Conservation (phyloP, 495 filamentous ascomycete genomes). For the Trypethelium eluteriae region DNA sequence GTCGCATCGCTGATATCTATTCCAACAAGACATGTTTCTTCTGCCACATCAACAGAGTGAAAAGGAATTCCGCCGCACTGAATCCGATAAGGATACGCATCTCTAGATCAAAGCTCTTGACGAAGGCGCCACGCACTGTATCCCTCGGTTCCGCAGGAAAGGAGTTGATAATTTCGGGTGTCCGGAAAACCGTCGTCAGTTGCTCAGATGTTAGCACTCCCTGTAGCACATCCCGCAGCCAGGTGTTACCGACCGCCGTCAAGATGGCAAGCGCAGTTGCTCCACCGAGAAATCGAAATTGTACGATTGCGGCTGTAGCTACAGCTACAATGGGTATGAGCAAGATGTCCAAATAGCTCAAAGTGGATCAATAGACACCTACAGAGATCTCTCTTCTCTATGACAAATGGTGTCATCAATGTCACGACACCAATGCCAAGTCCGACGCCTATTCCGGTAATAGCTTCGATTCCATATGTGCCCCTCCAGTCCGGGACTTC, state of each 20-base stretch:
- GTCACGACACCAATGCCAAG: neutral
- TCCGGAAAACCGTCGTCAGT: neutral
- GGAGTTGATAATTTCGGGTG: too few species aligned
- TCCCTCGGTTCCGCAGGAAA: neutral
- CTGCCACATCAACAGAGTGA: neutral
- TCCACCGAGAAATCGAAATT: neutral
- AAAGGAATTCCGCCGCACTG: neutral
- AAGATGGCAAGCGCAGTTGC: neutral
- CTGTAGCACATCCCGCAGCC: neutral
- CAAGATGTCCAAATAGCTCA: neutral
- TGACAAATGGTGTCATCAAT: neutral
- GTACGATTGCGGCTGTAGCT: neutral
- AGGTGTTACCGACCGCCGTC: neutral
- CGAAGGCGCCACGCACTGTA: neutral
- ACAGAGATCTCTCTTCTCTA: neutral
- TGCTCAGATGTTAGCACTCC: neutral
- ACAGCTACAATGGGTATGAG: neutral
- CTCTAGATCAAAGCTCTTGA: neutral
- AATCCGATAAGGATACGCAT: neutral
- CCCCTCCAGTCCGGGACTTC: neutral
- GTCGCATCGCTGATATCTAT: neutral
- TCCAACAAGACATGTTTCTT: neutral
- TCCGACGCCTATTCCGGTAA: neutral
- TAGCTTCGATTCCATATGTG: neutral
- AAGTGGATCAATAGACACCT: neutral